phyloP scores from a whole-genome alignment of 768 basidiomycete genomes.

The Fomitopsis serialis region DNA sequence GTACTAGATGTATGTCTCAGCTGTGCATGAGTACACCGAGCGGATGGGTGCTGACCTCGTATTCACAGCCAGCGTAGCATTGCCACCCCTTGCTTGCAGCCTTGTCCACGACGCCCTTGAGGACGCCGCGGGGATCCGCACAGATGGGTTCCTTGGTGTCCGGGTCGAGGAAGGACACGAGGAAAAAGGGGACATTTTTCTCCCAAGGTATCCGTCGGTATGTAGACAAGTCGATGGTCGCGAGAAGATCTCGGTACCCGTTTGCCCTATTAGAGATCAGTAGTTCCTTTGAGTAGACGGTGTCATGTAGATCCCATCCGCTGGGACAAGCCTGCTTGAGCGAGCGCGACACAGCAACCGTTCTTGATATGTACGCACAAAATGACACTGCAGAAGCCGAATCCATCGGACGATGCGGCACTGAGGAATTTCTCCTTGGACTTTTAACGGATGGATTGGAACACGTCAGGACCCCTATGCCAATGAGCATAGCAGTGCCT shows the following conservation, averaged over 20 bases:
- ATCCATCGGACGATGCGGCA: slow-evolving; percentile 73
- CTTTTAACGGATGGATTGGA: slow-evolving; percentile 39
- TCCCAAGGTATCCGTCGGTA: slow-evolving; percentile 93
- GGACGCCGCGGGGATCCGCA: slow-evolving; percentile 83
- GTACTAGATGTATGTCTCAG: slow-evolving; percentile 47
- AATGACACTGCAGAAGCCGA: slow-evolving; percentile 91
- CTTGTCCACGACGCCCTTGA: slow-evolving; percentile 51
- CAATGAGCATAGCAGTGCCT: slow-evolving; percentile 9
- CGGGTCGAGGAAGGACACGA: slow-evolving; percentile 87
- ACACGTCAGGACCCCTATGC: background rate
- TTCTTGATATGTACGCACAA: slow-evolving; percentile 60
- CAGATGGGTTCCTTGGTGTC: slow-evolving; percentile 70
- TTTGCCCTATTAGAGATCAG: slow-evolving; percentile 88
- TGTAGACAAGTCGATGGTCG: slow-evolving; percentile 80
- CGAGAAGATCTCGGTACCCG: slow-evolving; percentile 87
- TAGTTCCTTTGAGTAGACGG: slow-evolving; percentile 79
- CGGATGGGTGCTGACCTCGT: slow-evolving; percentile 56
- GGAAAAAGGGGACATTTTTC: slow-evolving; percentile 86
- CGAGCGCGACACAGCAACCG: too few relatives aligned
- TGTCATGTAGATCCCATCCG: slow-evolving; percentile 92
- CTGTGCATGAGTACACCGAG: background rate
- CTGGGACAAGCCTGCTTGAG: too few relatives aligned
- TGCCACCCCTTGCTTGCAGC: slow-evolving; percentile 46
- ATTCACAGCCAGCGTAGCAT: slow-evolving; percentile 87
- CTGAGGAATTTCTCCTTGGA: slow-evolving; percentile 88